A percentile compares a stretch with the other conserved stretches of the same genome.
Conservation (phyloP, 2,329 filamentous ascomycete species). For the Trichoderma lentiforme region DNA sequence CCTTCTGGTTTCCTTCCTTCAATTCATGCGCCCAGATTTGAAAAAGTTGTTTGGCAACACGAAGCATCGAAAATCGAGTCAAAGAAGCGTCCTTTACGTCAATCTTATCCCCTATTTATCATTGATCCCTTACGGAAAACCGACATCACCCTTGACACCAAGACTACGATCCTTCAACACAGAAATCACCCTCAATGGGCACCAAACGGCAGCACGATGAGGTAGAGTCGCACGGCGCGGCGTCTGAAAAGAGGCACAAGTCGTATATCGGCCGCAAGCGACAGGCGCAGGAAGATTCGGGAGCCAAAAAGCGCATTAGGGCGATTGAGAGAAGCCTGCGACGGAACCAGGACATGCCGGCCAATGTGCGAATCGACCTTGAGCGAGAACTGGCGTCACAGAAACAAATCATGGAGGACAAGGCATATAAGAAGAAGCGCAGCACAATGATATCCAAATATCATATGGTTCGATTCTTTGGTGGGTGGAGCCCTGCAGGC, state of each 20-base stretch:
- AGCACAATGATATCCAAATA: constrained; percentile 73
- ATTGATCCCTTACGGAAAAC: not conserved
- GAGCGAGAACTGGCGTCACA: constrained; percentile 69
- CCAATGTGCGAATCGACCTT: constrained; percentile 63
- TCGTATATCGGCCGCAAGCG: constrained; percentile 35
- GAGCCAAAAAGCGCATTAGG: constrained; percentile 68
- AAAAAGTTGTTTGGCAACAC: not conserved
- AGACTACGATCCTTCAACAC: not conserved
- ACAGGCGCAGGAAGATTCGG: constrained; percentile 47
- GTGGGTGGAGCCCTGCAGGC: constrained; percentile 39
- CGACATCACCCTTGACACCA: not conserved
- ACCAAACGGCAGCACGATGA: constrained; percentile 33
- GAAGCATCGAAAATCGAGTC: not conserved
- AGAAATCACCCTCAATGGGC: constrained; percentile 26
- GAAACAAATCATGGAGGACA: constrained; percentile 59
- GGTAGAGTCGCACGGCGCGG: constrained; percentile 23
- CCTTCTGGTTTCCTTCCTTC: not conserved
- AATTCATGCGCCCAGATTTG: not conserved
- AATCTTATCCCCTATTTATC: not conserved
- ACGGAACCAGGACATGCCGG: constrained; percentile 60
- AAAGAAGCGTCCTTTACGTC: not conserved
- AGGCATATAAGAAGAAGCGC: constrained; percentile 58
- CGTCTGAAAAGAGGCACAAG: constrained; percentile 34
- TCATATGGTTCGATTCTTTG: constrained; percentile 82
- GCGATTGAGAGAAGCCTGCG: constrained; percentile 65